A percentile compares a stretch with the other conserved stretches of the same genome.
phyloP scores from a whole-genome alignment of 2,329 filamentous ascomycete species.

The Claviceps sp. region DNA sequence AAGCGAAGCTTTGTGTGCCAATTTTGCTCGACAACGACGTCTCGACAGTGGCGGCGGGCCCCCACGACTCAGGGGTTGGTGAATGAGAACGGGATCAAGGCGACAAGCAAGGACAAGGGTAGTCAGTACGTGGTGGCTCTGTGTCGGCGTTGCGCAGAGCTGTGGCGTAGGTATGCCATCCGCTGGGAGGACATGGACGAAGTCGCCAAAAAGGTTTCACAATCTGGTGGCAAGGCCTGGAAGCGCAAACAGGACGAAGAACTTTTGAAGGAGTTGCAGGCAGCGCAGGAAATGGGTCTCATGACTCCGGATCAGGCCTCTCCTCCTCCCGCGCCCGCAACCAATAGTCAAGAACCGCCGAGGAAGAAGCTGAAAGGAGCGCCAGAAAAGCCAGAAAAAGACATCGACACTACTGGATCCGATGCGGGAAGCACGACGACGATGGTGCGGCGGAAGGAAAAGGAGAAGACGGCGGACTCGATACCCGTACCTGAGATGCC shows the following conservation, averaged over 20 bases:
- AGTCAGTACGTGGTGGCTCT: constrained; percentile 65
- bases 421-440: constrained; percentile 29
- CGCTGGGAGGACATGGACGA: constrained; percentile 94
- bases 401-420: constrained; percentile 31
- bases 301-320: constrained; percentile 29
- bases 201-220: constrained; percentile 71
- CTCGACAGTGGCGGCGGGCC: constrained; percentile 83
- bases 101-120: constrained; percentile 62
- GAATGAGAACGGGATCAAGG: constrained; percentile 42
- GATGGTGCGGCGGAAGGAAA: constrained; percentile 44
- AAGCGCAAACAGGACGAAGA: constrained; percentile 89
- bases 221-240: constrained; percentile 67
- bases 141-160: constrained; percentile 76
- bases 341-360: constrained; percentile 36
- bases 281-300: constrained; percentile 45
- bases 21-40: constrained; percentile 70
- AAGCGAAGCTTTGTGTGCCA: constrained; percentile 87
- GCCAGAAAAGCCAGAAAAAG: constrained; percentile 28
- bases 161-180: constrained; percentile 93
- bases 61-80: constrained; percentile 63
- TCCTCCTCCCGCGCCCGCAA: constrained; percentile 17
- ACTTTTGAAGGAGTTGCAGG: constrained; percentile 57
- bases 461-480: constrained; percentile 37
- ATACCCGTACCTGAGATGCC: constrained; percentile 62
- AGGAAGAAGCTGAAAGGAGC: constrained; percentile 51